Evolutionary conservation across 2,329 filamentous ascomycete genomes (phyloP).

Genomic region (Xylariaceae sp.): DNA sequence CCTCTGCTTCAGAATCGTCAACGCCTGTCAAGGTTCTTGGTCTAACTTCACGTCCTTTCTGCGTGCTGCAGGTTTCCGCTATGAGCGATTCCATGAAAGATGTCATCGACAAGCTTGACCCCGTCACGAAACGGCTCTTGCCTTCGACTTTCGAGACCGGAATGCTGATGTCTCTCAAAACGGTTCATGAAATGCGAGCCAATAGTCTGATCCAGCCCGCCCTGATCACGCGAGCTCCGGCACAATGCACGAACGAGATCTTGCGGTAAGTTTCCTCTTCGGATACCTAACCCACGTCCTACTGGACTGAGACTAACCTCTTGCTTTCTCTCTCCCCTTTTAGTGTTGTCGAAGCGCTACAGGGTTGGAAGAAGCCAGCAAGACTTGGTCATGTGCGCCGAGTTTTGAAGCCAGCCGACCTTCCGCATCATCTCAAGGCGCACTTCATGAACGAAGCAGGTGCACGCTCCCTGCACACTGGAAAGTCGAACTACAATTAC

Average conservation of each 20-base stretch:
- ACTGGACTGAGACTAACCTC: conserved; percentile 27
- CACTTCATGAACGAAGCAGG: conserved; percentile 56
- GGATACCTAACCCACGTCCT: background rate
- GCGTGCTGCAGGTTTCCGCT: conserved; percentile 31
- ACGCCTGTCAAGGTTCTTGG: conserved; percentile 6
- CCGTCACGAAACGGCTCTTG: conserved; percentile 32
- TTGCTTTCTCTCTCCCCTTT: background rate
- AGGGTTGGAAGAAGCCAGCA: conserved; percentile 57
- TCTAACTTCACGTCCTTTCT: conserved; percentile 28
- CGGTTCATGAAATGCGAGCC: conserved; percentile 57
- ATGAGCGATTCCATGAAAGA: conserved; percentile 36
- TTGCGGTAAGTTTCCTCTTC: conserved; percentile 55
- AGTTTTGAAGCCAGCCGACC: conserved; percentile 65
- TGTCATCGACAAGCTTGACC: conserved; percentile 36
- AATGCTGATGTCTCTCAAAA: conserved; percentile 56
- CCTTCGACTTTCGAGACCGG: conserved; percentile 30
- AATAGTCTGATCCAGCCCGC: conserved; percentile 56
- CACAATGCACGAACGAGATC: conserved; percentile 65
- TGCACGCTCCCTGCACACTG: conserved; percentile 53
- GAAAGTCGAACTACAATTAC: conserved; percentile 57
- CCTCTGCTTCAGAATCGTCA: conserved; percentile 4
- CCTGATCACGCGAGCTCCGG: conserved; percentile 67
- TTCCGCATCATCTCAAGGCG: conserved; percentile 60
- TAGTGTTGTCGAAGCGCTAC: conserved; percentile 49
- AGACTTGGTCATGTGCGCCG: conserved; percentile 67